A percentile compares a stretch with the other conserved stretches of the same genome.
These are phyloP conservation scores for Papilionanthe hybrid DNA, from an alignment of 116 monocot species.

Conservation along the genomic window DNA sequence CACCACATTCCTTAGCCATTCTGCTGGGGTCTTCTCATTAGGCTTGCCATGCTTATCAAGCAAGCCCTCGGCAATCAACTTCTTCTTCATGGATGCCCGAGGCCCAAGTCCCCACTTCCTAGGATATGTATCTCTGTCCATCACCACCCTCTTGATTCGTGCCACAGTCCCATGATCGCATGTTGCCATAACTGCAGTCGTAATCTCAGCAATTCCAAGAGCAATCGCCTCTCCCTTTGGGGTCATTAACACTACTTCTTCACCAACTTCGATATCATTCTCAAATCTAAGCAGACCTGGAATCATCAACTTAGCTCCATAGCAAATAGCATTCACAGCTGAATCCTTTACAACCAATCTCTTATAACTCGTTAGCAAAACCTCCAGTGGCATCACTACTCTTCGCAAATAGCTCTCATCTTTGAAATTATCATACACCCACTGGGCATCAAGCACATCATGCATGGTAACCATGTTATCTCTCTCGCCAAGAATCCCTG, in stretches of 20 bases:
- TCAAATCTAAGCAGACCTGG: constrained; percentile 87
- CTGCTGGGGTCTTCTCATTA: constrained; percentile 86
- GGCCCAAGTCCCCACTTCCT: constrained; percentile 97
- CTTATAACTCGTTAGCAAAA: constrained; percentile 88
- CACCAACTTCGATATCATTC: constrained; percentile 80
- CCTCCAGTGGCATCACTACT: constrained; percentile 86
- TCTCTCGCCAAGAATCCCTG: constrained; percentile 80
- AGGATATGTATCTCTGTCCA: constrained; percentile 94
- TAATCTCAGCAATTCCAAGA: constrained; percentile 91
- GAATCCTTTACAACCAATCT: constrained; percentile 92
- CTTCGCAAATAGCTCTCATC: constrained; percentile 77
- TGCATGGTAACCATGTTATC: constrained; percentile 99
- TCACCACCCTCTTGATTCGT: constrained; percentile 89
- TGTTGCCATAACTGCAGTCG: constrained; percentile 91
- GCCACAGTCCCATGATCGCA: constrained; percentile 90
- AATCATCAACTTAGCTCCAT: constrained; percentile 93
- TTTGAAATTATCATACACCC: constrained; percentile 66
- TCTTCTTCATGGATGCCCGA: constrained; percentile 86
- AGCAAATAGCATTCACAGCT: constrained; percentile 90
- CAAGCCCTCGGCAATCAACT: constrained; percentile 70
- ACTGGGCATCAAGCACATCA: constrained; percentile 85
- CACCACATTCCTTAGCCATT: constrained; percentile 74
- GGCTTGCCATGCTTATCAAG: constrained; percentile 91
- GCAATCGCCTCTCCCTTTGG: constrained; percentile 95
- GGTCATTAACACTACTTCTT: constrained; percentile 92